Conservation (phyloP, 2,329 filamentous ascomycete genomes). For the Chrysoporthe deuterocubensis region DNA sequence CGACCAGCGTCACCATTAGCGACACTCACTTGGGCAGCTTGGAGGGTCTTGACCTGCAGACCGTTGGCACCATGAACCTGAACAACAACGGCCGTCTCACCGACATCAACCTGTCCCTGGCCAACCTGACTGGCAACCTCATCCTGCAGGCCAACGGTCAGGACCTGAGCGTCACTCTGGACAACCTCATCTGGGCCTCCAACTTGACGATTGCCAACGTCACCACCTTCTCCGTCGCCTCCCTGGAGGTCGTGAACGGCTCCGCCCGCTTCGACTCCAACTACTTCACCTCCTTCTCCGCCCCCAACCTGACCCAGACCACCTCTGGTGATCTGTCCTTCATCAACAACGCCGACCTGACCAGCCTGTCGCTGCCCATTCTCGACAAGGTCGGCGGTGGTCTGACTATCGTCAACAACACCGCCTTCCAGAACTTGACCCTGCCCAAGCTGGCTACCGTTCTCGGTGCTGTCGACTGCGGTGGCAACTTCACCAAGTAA, state of each 20-base stretch:
- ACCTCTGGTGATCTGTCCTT: conserved; percentile 64
- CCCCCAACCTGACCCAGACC: conserved; percentile 73
- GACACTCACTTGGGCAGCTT: conserved; percentile 85
- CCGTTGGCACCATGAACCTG: conserved; percentile 76
- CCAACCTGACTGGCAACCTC: conserved; percentile 72
- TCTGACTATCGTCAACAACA: conserved; percentile 90
- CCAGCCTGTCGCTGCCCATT: conserved; percentile 76
- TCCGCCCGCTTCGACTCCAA: conserved; percentile 86
- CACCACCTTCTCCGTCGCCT: conserved; percentile 73
- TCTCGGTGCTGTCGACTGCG: conserved; percentile 80
- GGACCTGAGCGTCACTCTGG: conserved; percentile 71
- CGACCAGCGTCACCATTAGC: conserved; percentile 72
- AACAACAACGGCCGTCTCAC: conserved; percentile 88
- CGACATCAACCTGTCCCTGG: conserved; percentile 75
- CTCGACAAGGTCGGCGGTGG: conserved; percentile 75
- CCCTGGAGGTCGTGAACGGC: conserved; percentile 72
- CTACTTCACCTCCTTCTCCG: conserved; percentile 64
- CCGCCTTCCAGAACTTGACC: conserved; percentile 65
- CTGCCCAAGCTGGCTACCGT: conserved; percentile 73
- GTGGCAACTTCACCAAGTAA: conserved; percentile 83
- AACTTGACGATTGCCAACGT: conserved; percentile 86
- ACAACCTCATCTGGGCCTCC: conserved; percentile 76
- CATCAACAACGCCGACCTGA: conserved; percentile 63
- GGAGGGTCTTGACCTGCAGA: conserved; percentile 77
- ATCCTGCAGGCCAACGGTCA: conserved; percentile 81